Conservation (phyloP, 2,329 filamentous ascomycete species). For the Fusarium sp. region DNA sequence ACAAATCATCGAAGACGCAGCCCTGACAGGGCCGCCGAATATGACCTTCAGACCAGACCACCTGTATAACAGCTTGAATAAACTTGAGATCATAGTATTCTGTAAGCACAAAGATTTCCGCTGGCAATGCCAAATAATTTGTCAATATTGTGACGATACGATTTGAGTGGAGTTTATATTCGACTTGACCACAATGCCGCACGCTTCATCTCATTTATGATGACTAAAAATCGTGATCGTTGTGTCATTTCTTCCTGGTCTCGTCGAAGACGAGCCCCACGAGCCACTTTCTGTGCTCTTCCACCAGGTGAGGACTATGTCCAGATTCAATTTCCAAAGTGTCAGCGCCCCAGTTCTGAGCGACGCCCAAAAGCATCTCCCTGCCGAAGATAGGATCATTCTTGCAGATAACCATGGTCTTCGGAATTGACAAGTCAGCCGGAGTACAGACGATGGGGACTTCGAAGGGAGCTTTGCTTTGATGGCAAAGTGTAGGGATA, state of each 20-base stretch:
- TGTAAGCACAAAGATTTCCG: rapidly evolving
- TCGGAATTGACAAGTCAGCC: background rate
- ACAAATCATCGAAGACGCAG: background rate
- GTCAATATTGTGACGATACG: background rate
- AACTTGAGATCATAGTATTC: rapidly evolving
- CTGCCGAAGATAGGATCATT: slow-evolving; percentile 9
- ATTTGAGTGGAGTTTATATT: background rate
- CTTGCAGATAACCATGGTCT: slow-evolving; percentile 7
- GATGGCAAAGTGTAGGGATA: slow-evolving; percentile 1
- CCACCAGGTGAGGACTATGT: slow-evolving; percentile 28
- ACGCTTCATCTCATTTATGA: no score
- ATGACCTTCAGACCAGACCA: background rate
- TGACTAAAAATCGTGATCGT: rapidly evolving
- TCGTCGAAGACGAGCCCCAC: background rate
- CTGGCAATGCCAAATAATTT: background rate
- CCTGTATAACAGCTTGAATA: background rate
- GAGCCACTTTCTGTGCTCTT: slow-evolving; percentile 7
- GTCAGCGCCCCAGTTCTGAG: slow-evolving; percentile 12
- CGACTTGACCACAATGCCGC: rapidly evolving
- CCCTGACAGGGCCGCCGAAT: background rate
- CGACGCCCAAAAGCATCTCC: background rate
- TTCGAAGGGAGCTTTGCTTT: slow-evolving; percentile 20
- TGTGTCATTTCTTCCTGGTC: background rate
- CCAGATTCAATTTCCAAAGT: slow-evolving; percentile 23
- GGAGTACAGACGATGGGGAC: slow-evolving; percentile 4